Percentiles rank a stretch among this genome's conserved stretches.
phyloP scores from a whole-genome alignment of 1,139 yeast species.

The Suhomyces terraborum region DNA sequence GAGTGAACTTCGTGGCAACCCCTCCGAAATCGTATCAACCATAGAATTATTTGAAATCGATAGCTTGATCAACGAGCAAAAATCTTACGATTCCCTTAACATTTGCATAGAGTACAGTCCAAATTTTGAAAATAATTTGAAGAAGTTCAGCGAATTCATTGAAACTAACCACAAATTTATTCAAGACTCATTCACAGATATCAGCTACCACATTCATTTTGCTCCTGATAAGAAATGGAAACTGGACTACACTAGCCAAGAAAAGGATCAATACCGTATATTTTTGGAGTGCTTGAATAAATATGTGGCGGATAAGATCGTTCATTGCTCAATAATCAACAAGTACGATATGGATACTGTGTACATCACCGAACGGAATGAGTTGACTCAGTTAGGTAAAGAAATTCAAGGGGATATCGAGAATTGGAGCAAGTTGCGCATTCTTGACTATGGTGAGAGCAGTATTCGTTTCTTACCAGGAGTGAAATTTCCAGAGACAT shows the following conservation, averaged over 20 bases:
- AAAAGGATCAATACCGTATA: slow-evolving; percentile 28
- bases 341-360: slow-evolving; percentile 42
- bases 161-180: slow-evolving; percentile 19
- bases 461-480: slow-evolving; percentile 44
- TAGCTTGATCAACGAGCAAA: slow-evolving; percentile 16
- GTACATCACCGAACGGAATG: slow-evolving; percentile 39
- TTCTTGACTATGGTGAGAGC: slow-evolving; percentile 44
- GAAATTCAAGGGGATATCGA: slow-evolving; percentile 44
- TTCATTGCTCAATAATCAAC: slow-evolving; percentile 42
- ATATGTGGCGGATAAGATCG: slow-evolving; percentile 32
- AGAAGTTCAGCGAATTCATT: slow-evolving; percentile 27
- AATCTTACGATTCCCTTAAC: slow-evolving; percentile 30
- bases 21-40: slow-evolving; percentile 24
- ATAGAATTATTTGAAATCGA: slow-evolving; percentile 25
- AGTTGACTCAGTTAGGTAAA: slow-evolving; percentile 35
- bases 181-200: slow-evolving; percentile 21
- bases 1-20: slow-evolving; percentile 27
- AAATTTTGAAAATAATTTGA: slow-evolving; percentile 30
- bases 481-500: slow-evolving; percentile 40
- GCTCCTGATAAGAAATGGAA: slow-evolving; percentile 39
- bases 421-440: slow-evolving; percentile 37
- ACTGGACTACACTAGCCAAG: slow-evolving; percentile 29
- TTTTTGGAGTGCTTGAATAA: slow-evolving; percentile 29
- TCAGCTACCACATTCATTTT: slow-evolving; percentile 44
- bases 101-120: slow-evolving; percentile 40